Evolutionary conservation across 2,329 filamentous ascomycete genomes (phyloP).

Genomic region (Pezicula radicicola): DNA sequence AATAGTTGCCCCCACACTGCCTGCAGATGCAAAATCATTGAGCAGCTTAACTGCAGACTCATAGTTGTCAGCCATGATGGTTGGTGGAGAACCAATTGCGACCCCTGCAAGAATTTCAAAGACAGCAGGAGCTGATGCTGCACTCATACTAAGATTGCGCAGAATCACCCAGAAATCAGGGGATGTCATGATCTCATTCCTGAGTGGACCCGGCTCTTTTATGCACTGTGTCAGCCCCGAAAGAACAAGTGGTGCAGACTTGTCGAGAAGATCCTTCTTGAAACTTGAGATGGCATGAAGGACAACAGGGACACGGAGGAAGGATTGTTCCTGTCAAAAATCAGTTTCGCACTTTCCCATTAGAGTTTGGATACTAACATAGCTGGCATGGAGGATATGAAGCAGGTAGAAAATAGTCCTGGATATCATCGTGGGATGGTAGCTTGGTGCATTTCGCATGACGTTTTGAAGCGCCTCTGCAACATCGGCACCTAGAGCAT

Average conservation of each 20-base stretch:
- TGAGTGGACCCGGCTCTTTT: constrained; percentile 70
- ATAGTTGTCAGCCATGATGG: constrained; percentile 94
- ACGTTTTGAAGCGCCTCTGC: constrained; percentile 78
- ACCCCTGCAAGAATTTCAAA: constrained; percentile 85
- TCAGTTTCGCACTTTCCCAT: constrained; percentile 20
- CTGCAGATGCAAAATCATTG: constrained; percentile 85
- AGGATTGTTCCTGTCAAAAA: constrained; percentile 70
- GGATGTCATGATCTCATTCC: constrained; percentile 91
- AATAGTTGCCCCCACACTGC: constrained; percentile 65
- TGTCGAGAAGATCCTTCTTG: constrained; percentile 71
- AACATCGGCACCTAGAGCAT: constrained; percentile 72
- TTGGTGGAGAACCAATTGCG: constrained; percentile 66
- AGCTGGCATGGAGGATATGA: constrained; percentile 76
- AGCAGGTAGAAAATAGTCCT: constrained; percentile 85
- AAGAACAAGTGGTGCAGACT: constrained; percentile 72
- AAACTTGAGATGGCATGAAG: constrained; percentile 90
- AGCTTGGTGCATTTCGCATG: constrained; percentile 72
- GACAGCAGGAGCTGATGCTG: constrained; percentile 71
- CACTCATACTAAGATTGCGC: constrained; percentile 66
- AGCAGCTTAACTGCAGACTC: constrained; percentile 80
- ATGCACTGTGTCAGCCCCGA: constrained; percentile 80
- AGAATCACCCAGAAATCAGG: constrained; percentile 97
- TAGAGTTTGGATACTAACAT: constrained; percentile 53
- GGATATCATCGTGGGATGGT: constrained; percentile 82
- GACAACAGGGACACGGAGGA: constrained; percentile 86